phyloP scores from a whole-genome alignment of 208 protist genomes.

The Crithidia thermophila region DNA sequence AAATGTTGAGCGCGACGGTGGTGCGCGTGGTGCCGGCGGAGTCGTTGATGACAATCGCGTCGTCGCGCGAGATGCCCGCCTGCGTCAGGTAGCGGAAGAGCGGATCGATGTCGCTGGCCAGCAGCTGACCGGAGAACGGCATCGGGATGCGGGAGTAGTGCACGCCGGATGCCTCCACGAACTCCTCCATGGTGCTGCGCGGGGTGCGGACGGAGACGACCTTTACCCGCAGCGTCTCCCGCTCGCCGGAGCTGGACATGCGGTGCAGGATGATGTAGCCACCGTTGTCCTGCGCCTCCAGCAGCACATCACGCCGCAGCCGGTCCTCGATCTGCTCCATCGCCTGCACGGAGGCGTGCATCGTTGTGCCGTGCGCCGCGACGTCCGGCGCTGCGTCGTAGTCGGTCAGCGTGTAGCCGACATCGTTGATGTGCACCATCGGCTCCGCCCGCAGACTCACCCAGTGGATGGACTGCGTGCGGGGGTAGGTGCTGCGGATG shows the following conservation, averaged over 20 bases:
- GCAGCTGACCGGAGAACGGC: slow-evolving; percentile 79
- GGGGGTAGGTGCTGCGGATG: slow-evolving; percentile 59
- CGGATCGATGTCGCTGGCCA: slow-evolving; percentile 81
- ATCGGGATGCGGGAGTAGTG: slow-evolving; percentile 82
- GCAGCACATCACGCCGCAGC: slow-evolving; percentile 74
- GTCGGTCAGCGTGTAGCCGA: slow-evolving; percentile 79
- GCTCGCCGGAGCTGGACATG: slow-evolving; percentile 42
- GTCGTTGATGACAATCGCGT: slow-evolving; percentile 85
- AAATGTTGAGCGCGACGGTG: slow-evolving; percentile 80
- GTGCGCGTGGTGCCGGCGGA: slow-evolving; percentile 70
- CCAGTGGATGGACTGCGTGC: slow-evolving; percentile 66
- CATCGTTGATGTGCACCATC: slow-evolving; percentile 85
- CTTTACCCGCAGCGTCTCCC: slow-evolving; percentile 57
- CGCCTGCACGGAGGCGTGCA: slow-evolving; percentile 80
- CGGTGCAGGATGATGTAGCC: slow-evolving; percentile 75
- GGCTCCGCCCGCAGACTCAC: slow-evolving; percentile 86
- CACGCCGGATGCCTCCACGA: slow-evolving; percentile 54
- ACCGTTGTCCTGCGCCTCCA: slow-evolving; percentile 79
- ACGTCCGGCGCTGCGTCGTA: slow-evolving; percentile 43
- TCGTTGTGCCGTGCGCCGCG: slow-evolving; percentile 57
- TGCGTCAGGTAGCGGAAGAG: slow-evolving; percentile 71
- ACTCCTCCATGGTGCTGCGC: slow-evolving; percentile 72
- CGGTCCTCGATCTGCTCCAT: slow-evolving; percentile 92
- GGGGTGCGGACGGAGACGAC: slow-evolving; percentile 69
- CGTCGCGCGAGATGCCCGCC: slow-evolving; percentile 32